Evolutionary conservation across 2,329 filamentous ascomycete genomes (phyloP), one percentile per base, ranked within the genome.

Genomic region (Colletotrichum sp.): DNA sequence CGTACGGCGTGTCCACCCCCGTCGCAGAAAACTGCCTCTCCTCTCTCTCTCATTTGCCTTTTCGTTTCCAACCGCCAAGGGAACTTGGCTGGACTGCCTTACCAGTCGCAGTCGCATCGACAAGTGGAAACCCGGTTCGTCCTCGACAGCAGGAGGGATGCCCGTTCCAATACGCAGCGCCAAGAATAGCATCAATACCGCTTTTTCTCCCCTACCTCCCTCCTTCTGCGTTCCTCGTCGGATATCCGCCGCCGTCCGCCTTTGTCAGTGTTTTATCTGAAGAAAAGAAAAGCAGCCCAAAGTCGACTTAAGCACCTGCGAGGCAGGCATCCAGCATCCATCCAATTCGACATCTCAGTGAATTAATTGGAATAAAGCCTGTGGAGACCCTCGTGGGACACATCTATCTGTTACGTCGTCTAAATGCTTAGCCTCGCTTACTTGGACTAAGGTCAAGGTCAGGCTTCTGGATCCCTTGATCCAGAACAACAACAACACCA

Each of bases 401-500:
- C 66, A 36, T 73, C 18, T 60, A 65, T 26, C n/a, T 73, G 73
- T 44, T 63, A 76, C 73, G 15, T 76, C 70, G 73, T 34, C 73
- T 73, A 73, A 76, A 73, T 76, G 73, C 73, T 73, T 76, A 73
- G 73, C 73, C 64, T 69, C 21, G 57, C 44, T 52, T 49, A 72
- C 73, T 69, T 55, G 44, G 26, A 18, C 69, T 30, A 69, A 21
- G 57, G 49, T 24, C 39, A 69, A 21, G 57, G 49, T 24, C 21
- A 72, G 30, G 44, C 28, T 60, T 73, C 44, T 69, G 64, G 52
- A 64, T 60, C 44, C 10, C 10, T 21, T 21, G 44, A 52, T 52
- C 44, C 44, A 32, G 26, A 32, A 28, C 16, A 34, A 62, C 18
- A 30, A 32, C 59, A 32, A 32, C 70, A 67, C 34, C 28, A 36